Conservation (phyloP, 306 rosid species). For the Geum urbanum region DNA sequence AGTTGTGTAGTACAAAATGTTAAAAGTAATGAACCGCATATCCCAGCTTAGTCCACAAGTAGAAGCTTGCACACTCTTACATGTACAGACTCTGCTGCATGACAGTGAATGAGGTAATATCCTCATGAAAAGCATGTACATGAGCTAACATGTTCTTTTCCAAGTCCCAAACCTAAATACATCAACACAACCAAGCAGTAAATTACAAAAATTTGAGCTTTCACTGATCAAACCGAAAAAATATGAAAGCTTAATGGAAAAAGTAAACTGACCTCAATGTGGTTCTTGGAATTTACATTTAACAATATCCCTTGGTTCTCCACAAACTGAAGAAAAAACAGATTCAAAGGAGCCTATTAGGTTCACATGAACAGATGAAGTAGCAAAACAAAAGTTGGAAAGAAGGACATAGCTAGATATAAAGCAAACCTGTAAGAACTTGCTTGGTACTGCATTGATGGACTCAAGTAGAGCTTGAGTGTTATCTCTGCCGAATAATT, state of each 20-base stretch:
- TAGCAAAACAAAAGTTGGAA: background rate
- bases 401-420: background rate
- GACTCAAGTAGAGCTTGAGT: conserved; percentile 70
- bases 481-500: conserved; percentile 71
- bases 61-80: conserved; percentile 44
- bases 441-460: conserved; percentile 53
- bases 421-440: conserved; percentile 57
- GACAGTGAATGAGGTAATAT: conserved; percentile 56
- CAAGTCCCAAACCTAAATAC: conserved; percentile 77
- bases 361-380: too few species aligned
- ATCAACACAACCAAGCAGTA: background rate
- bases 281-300: conserved; percentile 56
- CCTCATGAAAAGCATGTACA: conserved; percentile 44
- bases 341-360: background rate
- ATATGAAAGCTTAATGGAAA: background rate
- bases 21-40: background rate
- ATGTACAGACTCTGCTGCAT: conserved; percentile 51
- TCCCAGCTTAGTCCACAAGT: conserved; percentile 5
- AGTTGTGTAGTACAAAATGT: conserved; percentile 12
- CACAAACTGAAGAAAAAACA: conserved; percentile 49
- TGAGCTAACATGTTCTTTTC: conserved; percentile 49
- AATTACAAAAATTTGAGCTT: background rate
- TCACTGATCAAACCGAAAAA: background rate
- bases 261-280: conserved; percentile 58
- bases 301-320: conserved; percentile 66